Percentiles rank a stretch among this genome's conserved stretches.
These are phyloP conservation scores for Heliocybe sulcata DNA, from an alignment of 1,284 basidiomycete species.

Conservation along the genomic window DNA sequence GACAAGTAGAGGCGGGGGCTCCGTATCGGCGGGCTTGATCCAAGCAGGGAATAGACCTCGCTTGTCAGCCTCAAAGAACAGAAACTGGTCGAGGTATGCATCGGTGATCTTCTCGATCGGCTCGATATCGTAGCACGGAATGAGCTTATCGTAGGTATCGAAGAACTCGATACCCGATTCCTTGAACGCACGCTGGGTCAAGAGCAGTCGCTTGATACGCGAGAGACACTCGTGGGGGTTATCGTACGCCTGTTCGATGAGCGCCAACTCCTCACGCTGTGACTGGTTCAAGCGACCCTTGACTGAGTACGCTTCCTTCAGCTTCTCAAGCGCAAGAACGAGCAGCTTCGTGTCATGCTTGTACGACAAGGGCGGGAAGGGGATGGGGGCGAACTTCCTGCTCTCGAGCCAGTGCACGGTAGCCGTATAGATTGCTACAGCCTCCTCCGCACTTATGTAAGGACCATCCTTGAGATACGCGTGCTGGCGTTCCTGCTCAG, in stretches of 20 bases:
- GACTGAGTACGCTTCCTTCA: slow-evolving; percentile 98
- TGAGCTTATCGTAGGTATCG: slow-evolving; percentile 95
- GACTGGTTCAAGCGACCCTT: slow-evolving; percentile 95
- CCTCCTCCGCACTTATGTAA: slow-evolving; percentile 95
- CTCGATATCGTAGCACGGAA: slow-evolving; percentile 97
- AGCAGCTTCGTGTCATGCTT: slow-evolving; percentile 97
- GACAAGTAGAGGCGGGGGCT: slow-evolving; percentile 91
- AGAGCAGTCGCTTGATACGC: slow-evolving; percentile 90
- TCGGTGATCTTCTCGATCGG: slow-evolving; percentile 99
- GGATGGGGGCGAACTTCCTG: slow-evolving; percentile 94
- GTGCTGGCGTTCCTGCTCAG: slow-evolving; percentile 96
- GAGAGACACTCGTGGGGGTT: slow-evolving; percentile 93
- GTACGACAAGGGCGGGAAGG: slow-evolving; percentile 96
- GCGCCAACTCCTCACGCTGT: slow-evolving; percentile 91
- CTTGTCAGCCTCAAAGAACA: slow-evolving; percentile 93
- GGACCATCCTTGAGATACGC: slow-evolving; percentile 96
- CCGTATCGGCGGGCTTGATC: slow-evolving; percentile 96
- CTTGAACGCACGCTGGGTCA: slow-evolving; percentile 97
- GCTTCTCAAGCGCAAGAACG: slow-evolving; percentile 90
- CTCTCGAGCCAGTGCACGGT: slow-evolving; percentile 98
- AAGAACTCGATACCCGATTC: slow-evolving; percentile 95
- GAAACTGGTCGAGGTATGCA: slow-evolving; percentile 90
- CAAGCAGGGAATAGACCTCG: slow-evolving; percentile 94
- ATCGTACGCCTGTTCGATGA: slow-evolving; percentile 96
- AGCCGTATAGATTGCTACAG: slow-evolving; percentile 94